Percentiles rank a stretch among this genome's conserved stretches.
These are phyloP conservation scores for Podosphaera fusca DNA, from an alignment of 2,329 filamentous ascomycete genomes.

Conservation along the genomic window DNA sequence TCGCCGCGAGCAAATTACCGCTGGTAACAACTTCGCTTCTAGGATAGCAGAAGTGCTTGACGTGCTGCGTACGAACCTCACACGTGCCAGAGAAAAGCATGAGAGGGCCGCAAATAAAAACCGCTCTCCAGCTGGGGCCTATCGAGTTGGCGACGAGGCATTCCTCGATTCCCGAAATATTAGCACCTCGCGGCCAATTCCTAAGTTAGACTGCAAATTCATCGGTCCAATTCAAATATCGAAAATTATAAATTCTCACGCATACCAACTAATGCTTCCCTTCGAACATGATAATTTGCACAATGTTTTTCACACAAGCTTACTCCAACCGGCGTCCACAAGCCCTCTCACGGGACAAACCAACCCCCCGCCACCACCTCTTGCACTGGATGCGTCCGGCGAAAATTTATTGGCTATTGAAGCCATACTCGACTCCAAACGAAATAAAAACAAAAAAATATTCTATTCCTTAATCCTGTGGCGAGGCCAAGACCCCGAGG, in stretches of 20 bases:
- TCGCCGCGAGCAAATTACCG: not conserved
- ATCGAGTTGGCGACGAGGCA: too few relatives aligned
- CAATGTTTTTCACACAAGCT: not conserved
- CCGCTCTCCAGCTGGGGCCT: too few relatives aligned
- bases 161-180: too few relatives aligned
- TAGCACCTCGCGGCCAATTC: too few relatives aligned
- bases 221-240: too few relatives aligned
- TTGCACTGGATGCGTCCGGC: not conserved
- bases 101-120: too few relatives aligned
- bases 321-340: not conserved
- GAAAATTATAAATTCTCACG: not conserved
- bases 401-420: too few relatives aligned
- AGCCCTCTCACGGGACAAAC: not conserved
- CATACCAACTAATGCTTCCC: not conserved
- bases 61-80: not conserved
- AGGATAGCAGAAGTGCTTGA: constrained; percentile 1
- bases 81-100: not conserved
- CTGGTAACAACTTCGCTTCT: not conserved
- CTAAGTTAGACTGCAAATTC: too few relatives aligned
- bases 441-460: too few relatives aligned
- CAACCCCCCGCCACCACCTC: not conserved
- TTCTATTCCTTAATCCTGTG: too few relatives aligned
- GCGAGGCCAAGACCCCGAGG: too few relatives aligned
- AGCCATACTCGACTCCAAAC: too few relatives aligned
- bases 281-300: not conserved